Evolutionary conservation across 2,329 filamentous ascomycete species (phyloP).

Genomic region (Zarea fungicola): DNA sequence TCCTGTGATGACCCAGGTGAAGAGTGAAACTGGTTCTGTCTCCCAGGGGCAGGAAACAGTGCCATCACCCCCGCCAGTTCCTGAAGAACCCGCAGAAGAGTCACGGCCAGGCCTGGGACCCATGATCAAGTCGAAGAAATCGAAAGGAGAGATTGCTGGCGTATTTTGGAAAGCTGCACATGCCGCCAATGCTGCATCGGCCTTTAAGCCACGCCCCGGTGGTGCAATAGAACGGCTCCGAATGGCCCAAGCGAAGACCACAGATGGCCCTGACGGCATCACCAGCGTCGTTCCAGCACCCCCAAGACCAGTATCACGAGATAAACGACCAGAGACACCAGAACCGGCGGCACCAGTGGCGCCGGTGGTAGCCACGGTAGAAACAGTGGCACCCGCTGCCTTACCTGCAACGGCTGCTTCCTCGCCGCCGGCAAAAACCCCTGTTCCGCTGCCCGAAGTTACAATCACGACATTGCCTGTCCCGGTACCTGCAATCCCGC

Average conservation of each 20-base stretch:
- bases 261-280: constrained; percentile 78
- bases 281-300: constrained; percentile 83
- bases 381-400: constrained; percentile 12
- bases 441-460: constrained; percentile 46
- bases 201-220: constrained; percentile 82
- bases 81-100: constrained; percentile 28
- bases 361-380: constrained; percentile 19
- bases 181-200: constrained; percentile 42
- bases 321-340: constrained; percentile 27
- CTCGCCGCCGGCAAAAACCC: constrained; percentile 14
- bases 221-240: constrained; percentile 78
- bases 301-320: constrained; percentile 38
- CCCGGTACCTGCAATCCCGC: constrained; percentile 34
- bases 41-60: constrained; percentile 1
- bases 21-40: background rate
- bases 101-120: constrained; percentile 73
- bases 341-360: constrained; percentile 19
- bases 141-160: constrained; percentile 66
- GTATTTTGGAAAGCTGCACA: constrained; percentile 76
- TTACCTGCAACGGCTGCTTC: background rate
- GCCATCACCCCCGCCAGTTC: background rate
- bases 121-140: constrained; percentile 81
- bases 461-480: constrained; percentile 40
- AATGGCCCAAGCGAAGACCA: constrained; percentile 51
- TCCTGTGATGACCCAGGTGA: background rate